phyloP scores from a whole-genome alignment of 2,329 filamentous ascomycete genomes.

The Microascus cirrosus region DNA sequence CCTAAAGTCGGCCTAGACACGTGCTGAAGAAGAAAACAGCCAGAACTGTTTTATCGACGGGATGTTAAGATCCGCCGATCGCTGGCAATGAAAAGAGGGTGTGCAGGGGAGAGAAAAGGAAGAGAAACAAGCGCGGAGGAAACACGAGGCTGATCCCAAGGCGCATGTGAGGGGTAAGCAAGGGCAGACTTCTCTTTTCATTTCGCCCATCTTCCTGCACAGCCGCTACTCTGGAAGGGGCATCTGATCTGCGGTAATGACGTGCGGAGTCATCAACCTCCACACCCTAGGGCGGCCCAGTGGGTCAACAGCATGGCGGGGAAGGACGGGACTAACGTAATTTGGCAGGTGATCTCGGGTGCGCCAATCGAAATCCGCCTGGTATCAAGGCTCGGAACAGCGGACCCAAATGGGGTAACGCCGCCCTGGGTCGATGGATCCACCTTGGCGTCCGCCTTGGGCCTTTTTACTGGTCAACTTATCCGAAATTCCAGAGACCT shows the following conservation, averaged over 20 bases:
- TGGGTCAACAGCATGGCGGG: background rate
- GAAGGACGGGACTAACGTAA: background rate
- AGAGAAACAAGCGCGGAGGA: background rate
- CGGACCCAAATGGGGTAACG: too few species aligned
- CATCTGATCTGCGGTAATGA: background rate
- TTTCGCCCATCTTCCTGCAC: background rate
- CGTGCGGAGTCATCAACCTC: background rate
- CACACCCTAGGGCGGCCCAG: background rate
- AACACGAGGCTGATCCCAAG: background rate
- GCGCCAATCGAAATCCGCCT: too few species aligned
- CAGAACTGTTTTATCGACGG: too few species aligned
- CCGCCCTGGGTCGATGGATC: too few species aligned
- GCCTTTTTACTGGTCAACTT: too few species aligned
- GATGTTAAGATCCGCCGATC: background rate
- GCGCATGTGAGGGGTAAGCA: background rate
- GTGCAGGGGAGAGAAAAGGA: background rate
- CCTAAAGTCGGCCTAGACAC: too few species aligned
- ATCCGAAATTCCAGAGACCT: too few species aligned
- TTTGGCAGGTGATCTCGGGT: background rate
- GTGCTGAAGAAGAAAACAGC: too few species aligned
- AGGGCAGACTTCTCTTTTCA: background rate
- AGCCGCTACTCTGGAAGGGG: background rate
- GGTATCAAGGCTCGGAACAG: too few species aligned
- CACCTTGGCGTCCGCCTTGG: too few species aligned
- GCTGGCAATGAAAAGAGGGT: background rate